A percentile compares a stretch with the other conserved stretches of the same genome.
Evolutionary conservation across 2,329 filamentous ascomycete genomes (phyloP).

Genomic region (Orbilia quercus): DNA sequence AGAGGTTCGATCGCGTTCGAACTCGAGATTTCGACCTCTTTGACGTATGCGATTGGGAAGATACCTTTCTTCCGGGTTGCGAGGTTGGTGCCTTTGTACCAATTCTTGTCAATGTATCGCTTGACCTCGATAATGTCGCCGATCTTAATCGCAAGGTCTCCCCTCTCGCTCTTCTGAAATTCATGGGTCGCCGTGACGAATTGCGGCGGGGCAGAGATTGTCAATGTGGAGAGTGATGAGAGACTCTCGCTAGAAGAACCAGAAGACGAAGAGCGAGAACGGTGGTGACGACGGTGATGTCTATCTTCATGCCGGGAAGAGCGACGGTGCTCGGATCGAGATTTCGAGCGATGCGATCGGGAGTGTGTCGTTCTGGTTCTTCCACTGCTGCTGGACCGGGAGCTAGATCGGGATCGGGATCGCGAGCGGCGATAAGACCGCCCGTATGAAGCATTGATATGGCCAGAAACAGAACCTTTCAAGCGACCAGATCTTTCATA

Average conservation of each 20-base stretch:
- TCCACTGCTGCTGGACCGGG: constrained; percentile 39
- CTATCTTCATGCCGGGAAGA: constrained; percentile 28
- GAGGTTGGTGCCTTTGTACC: constrained; percentile 49
- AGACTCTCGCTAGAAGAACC: constrained; percentile 32
- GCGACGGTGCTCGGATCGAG: constrained; percentile 25
- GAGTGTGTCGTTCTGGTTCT: constrained; percentile 20
- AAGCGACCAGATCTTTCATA: constrained; percentile 12
- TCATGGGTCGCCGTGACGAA: constrained; percentile 42
- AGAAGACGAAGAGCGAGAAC: constrained; percentile 14
- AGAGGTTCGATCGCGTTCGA: constrained; percentile 40
- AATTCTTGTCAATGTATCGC: constrained; percentile 46
- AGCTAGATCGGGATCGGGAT: constrained; percentile 33
- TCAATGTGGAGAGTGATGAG: constrained; percentile 24
- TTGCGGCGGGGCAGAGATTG: constrained; percentile 33
- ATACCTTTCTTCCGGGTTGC: constrained; percentile 44
- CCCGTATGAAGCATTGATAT: not conserved
- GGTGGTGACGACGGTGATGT: constrained; percentile 30
- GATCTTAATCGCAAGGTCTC: constrained; percentile 36
- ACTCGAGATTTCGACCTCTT: constrained; percentile 50
- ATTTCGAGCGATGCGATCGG: constrained; percentile 37
- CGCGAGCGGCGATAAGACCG: constrained; percentile 22
- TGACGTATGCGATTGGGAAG: constrained; percentile 47
- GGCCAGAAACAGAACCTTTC: constrained; percentile 3
- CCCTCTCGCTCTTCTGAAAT: constrained; percentile 39
- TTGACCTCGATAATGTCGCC: constrained; percentile 52